Evolutionary conservation across 148 eudicot genomes (phyloP), one percentile per base, ranked within the genome.

Genomic region (Rhododendron ferrugineum): DNA sequence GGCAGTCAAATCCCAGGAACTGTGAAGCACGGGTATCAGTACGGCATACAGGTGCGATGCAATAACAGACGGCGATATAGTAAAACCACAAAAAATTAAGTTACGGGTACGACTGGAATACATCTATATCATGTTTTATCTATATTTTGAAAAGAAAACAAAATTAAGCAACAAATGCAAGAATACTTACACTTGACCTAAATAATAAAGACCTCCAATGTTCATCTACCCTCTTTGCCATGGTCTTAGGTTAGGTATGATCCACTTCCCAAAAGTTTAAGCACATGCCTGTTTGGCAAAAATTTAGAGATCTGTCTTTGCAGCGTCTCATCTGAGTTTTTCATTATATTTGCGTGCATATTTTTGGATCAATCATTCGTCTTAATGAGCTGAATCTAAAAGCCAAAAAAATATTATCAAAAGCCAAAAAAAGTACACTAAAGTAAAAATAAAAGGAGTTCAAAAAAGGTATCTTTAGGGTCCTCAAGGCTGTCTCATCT

Each of bases 211-310:
- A 64, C 70, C 30, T 64, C 70, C 30, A 9, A n/a, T n/a, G 14
- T 64, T 64, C 70, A 64, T 6, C 30, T 64, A 64, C 70, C 30
- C 30, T 64, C 30, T 64, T n/a, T 64, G 30, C 30, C 70, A 64
- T 3, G 4, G 70, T 9, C 32, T 64, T 64, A n/a, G 30, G 13
- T n/a, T 9, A 2, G 28, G 70, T 60, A 8, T 23, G 26, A 64
- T 64, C 70, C 70, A 64, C 70, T 64, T n/a, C 30, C 70, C 70
- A n/a, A 64, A n/a, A 64, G 70, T 64, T 62, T n/a, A 64, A 64
- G 70, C 11, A 62, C 28, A 64, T 64, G 30, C 28, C 70, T 64
- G 3, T 64, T 58, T 64, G 11, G 13, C 70, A 64, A 7, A 62
- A 64, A 64, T 23, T 64, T 64, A 23, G 30, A 26, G 70, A 64